A percentile compares a stretch with the other conserved stretches of the same genome.
Conservation (phyloP, 192 early-diverging fungal species). For the Coemansia interrupta region DNA sequence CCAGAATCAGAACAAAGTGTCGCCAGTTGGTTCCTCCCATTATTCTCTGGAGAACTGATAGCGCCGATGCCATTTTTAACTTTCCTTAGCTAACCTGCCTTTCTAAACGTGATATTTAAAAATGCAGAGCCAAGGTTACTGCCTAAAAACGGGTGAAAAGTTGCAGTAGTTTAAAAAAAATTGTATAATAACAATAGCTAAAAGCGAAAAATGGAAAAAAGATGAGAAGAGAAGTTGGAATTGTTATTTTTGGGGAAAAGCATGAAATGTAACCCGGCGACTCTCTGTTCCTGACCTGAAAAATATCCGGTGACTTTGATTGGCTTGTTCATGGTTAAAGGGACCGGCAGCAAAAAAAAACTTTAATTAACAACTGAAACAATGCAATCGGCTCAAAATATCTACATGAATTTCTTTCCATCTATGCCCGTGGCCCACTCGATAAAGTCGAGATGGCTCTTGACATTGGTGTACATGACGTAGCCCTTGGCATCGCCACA, state of each 20-base stretch:
- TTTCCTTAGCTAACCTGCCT: slow-evolving; percentile 21
- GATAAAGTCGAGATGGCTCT: slow-evolving; percentile 6
- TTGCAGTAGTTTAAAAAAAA: slow-evolving; percentile 49
- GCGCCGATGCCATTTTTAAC: slow-evolving; percentile 38
- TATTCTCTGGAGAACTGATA: neutral
- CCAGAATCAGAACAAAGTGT: slow-evolving; percentile 51
- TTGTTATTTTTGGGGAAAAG: neutral
- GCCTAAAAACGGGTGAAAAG: slow-evolving; percentile 53
- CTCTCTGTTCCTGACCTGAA: too few species aligned
- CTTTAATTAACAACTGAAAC: neutral
- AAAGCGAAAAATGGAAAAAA: slow-evolving; percentile 9
- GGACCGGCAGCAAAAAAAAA: neutral
- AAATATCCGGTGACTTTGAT: too few species aligned
- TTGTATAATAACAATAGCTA: slow-evolving; percentile 5
- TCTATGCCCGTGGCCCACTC: neutral
- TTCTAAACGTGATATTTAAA: slow-evolving; percentile 4
- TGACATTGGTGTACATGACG: slow-evolving; percentile 10
- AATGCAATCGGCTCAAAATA: neutral
- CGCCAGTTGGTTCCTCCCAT: slow-evolving; percentile 36
- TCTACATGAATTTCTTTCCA: neutral
- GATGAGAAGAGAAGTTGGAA: neutral
- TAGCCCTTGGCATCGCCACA: neutral
- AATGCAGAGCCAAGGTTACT: slow-evolving; percentile 15
- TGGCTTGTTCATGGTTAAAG: too few species aligned
- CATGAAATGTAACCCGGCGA: too few species aligned